Conservation (phyloP, 805 yeast species). For the Saccharomycopsis oosterbeekiorum region DNA sequence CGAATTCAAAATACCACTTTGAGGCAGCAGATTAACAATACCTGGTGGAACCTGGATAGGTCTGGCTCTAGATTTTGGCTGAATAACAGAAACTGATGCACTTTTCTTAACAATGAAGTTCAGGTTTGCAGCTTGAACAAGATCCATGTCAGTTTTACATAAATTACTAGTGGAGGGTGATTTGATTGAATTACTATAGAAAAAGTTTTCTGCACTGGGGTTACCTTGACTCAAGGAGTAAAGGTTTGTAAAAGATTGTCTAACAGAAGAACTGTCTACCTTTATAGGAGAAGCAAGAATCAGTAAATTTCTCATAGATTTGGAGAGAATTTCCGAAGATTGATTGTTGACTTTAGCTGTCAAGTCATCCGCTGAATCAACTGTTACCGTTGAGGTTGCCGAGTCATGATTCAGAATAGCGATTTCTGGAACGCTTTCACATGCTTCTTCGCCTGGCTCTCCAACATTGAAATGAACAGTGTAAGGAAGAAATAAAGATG, state of each 20-base stretch:
- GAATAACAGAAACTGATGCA: constrained; percentile 16
- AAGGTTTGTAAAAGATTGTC: not conserved
- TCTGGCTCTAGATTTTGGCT: constrained; percentile 16
- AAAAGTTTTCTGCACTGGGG: constrained; percentile 10
- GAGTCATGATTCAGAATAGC: not conserved
- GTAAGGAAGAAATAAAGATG: constrained; percentile 16
- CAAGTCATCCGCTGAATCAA: not conserved
- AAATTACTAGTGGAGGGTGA: constrained; percentile 1
- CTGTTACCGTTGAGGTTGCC: not conserved
- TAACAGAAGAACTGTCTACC: not conserved
- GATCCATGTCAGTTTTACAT: constrained; percentile 1
- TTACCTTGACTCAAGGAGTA: not conserved
- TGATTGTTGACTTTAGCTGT: not conserved
- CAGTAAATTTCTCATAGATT: not conserved
- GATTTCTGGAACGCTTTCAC: not conserved
- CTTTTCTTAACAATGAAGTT: constrained; percentile 3
- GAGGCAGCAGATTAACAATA: constrained; percentile 25
- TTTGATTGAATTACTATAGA: constrained; percentile 11
- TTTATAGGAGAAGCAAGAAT: not conserved
- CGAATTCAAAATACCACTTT: not conserved
- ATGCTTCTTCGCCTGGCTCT: not conserved
- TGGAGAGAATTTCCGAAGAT: not conserved
- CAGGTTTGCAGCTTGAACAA: constrained; percentile 1
- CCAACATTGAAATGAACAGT: constrained; percentile 17
- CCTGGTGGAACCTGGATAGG: constrained; percentile 35